Conservation (phyloP, 1,284 basidiomycete species). For the Ganoderma sinense region DNA sequence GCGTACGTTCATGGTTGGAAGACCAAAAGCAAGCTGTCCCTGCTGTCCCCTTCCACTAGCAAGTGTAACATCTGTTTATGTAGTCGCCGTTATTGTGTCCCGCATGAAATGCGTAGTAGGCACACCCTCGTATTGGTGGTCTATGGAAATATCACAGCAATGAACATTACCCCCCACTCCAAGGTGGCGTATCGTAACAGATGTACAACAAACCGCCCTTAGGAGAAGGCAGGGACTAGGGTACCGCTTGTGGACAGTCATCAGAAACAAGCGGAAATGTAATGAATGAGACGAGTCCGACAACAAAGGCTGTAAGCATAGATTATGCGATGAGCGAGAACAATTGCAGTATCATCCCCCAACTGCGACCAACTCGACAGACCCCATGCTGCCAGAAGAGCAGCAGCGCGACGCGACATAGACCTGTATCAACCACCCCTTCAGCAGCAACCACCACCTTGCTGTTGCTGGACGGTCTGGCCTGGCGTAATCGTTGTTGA, state of each 20-base stretch:
- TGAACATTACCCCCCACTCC: conserved; percentile 29
- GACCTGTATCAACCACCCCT: conserved; percentile 20
- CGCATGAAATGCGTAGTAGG: background rate
- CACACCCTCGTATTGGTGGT: background rate
- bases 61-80: background rate
- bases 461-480: conserved; percentile 79
- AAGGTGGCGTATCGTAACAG: conserved; percentile 27
- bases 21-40: conserved; percentile 35
- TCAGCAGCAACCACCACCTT: conserved; percentile 80
- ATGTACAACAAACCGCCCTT: conserved; percentile 25
- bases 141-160: conserved; percentile 21
- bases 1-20: conserved; percentile 79
- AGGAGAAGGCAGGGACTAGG: conserved; percentile 19
- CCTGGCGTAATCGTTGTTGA: conserved; percentile 75
- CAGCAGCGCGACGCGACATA: conserved; percentile 9
- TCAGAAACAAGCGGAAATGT: conserved; percentile 23
- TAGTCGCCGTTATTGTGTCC: background rate
- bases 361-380: conserved; percentile 22
- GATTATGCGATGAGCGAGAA: conserved; percentile 39
- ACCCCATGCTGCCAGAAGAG: conserved; percentile 19
- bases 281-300: conserved; percentile 36
- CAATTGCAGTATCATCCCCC: conserved; percentile 30
- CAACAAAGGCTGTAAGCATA: conserved; percentile 43
- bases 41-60: conserved; percentile 7
- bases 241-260: conserved; percentile 24